These are phyloP conservation scores for Cucurbitaria berberidis DNA, from an alignment of 2,329 filamentous ascomycete genomes.

Conservation along the genomic window DNA sequence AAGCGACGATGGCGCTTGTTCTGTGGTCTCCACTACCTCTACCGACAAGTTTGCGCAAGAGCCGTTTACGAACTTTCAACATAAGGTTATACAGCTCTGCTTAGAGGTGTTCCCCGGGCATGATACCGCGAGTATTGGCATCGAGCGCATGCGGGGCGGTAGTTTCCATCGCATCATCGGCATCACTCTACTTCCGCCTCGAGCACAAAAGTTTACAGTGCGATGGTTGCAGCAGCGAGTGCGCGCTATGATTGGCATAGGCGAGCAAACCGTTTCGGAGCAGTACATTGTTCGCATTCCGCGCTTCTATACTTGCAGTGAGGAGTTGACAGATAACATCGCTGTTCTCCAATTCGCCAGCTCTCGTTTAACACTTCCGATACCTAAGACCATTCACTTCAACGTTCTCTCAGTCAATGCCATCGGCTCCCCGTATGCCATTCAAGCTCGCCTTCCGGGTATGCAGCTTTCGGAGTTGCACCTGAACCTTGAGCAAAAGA, in stretches of 20 bases:
- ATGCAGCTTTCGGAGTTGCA: background rate
- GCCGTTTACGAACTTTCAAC: constrained; percentile 6
- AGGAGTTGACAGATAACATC: background rate
- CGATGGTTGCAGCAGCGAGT: background rate
- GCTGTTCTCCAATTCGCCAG: background rate
- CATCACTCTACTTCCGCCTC: constrained; percentile 12
- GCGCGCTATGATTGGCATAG: background rate
- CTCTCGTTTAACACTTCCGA: background rate
- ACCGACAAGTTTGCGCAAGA: background rate
- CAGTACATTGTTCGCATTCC: constrained; percentile 19
- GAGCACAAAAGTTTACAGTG: background rate
- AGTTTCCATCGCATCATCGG: constrained; percentile 28
- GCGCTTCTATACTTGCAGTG: background rate
- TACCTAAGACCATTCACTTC: constrained; percentile 4
- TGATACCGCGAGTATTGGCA: background rate
- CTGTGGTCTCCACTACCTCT: background rate
- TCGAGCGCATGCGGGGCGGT: constrained; percentile 30
- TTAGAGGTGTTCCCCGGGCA: background rate
- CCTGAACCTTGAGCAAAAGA: constrained; percentile 7
- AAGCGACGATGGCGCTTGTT: background rate
- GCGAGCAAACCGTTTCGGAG: background rate
- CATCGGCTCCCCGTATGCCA: constrained; percentile 8
- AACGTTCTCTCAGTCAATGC: constrained; percentile 5
- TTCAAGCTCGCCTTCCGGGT: constrained; percentile 13
- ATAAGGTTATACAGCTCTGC: constrained; percentile 7